phyloP scores from a whole-genome alignment of 192 early-diverging fungal genomes.

The Backusella circina region DNA sequence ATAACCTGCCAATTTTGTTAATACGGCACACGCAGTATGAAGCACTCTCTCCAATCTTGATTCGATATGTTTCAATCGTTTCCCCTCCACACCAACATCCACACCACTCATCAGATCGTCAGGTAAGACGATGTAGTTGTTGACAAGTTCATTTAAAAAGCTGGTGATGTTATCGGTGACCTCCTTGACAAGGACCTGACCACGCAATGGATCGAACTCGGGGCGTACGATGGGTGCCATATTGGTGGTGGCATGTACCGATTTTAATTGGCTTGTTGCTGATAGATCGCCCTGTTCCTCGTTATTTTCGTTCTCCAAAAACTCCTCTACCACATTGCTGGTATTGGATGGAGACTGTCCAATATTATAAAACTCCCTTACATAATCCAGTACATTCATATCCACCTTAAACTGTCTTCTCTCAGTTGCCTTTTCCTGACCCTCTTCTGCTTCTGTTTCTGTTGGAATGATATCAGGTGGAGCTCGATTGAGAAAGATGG shows the following conservation, averaged over 20 bases:
- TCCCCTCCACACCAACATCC: slow-evolving; percentile 19
- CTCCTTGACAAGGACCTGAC: slow-evolving; percentile 14
- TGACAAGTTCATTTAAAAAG: slow-evolving; percentile 15
- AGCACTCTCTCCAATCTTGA: slow-evolving; percentile 8
- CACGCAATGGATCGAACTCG: slow-evolving; percentile 14
- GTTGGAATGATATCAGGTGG: neutral
- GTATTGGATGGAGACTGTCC: neutral
- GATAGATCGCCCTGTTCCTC: slow-evolving; percentile 23
- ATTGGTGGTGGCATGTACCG: neutral
- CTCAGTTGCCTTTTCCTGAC: neutral
- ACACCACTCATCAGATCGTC: slow-evolving; percentile 3
- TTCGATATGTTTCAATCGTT: slow-evolving; percentile 10
- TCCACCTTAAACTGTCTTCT: slow-evolving; percentile 30
- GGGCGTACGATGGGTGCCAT: neutral
- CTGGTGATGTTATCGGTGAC: slow-evolving; percentile 1
- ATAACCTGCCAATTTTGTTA: neutral
- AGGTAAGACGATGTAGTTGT: slow-evolving; percentile 8
- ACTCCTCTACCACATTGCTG: neutral
- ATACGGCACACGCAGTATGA: neutral
- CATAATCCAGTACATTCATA: slow-evolving; percentile 42
- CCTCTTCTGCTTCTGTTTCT: neutral
- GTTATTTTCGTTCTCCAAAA: neutral
- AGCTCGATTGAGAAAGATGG: slow-evolving; percentile 26
- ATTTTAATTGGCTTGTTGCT: neutral
- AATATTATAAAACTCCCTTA: slow-evolving; percentile 43